Conservation (phyloP, 2,329 filamentous ascomycete genomes). For the Fusarium sterilihyphosum region DNA sequence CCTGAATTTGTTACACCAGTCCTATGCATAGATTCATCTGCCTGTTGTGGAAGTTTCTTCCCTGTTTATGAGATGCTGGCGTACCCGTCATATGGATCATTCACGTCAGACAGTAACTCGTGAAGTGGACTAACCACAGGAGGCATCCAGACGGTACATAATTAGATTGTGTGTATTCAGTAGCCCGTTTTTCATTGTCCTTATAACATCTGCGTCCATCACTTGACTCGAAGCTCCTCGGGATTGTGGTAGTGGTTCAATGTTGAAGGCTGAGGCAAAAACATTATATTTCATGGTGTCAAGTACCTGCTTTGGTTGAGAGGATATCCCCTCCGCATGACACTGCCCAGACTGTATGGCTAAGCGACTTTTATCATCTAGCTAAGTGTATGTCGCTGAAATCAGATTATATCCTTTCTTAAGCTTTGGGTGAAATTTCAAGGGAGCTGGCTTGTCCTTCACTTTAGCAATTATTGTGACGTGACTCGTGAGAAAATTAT, state of each 20-base stretch:
- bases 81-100: background rate
- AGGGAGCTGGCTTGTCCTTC: background rate
- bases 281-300: background rate
- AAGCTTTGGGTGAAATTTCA: background rate
- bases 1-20: background rate
- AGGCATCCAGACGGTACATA: background rate
- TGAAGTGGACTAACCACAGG: background rate
- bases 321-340: background rate
- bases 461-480: background rate
- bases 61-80: background rate
- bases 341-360: background rate
- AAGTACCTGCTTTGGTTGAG: background rate
- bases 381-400: background rate
- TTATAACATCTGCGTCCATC: no score
- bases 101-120: background rate
- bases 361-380: background rate
- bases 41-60: background rate
- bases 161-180: background rate
- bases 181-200: background rate
- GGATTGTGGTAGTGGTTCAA: background rate
- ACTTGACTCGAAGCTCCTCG: background rate
- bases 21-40: background rate
- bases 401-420: no score
- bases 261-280: background rate
- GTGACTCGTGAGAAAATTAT: background rate